Percentiles rank a stretch among this genome's conserved stretches.
Conservation (phyloP, 805 yeast genomes). For the Suhomyces kilbournensis region DNA sequence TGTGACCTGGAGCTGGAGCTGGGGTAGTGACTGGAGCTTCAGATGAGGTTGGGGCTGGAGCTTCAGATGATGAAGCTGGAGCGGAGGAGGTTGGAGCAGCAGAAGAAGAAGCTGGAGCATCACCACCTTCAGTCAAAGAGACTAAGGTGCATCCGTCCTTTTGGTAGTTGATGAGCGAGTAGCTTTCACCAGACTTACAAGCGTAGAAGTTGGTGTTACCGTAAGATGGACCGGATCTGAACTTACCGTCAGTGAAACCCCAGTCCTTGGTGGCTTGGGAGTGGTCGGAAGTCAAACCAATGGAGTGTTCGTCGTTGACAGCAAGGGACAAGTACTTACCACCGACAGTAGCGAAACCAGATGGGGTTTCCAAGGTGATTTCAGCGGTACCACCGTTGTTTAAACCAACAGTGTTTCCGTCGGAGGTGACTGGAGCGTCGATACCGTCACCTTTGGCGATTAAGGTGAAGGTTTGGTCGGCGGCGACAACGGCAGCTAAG, state of each 20-base stretch:
- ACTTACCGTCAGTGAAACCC: constrained; percentile 24
- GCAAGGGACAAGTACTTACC: constrained; percentile 17
- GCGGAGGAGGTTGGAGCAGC: constrained; percentile 7
- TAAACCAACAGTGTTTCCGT: constrained; percentile 4
- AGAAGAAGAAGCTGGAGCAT: constrained; percentile 23
- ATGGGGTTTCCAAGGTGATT: constrained; percentile 27
- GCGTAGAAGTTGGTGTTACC: constrained; percentile 22
- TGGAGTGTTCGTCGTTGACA: constrained; percentile 13
- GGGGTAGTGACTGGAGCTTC: constrained; percentile 16
- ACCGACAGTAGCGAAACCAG: constrained; percentile 24
- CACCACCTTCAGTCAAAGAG: constrained; percentile 17
- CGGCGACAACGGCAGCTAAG: constrained; percentile 24
- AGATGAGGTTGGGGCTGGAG: constrained; percentile 3
- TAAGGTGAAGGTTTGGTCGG: constrained; percentile 30
- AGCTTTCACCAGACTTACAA: constrained; percentile 19
- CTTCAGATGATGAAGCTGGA: constrained; percentile 16
- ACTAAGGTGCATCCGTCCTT: constrained; percentile 18
- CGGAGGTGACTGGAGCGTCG: constrained; percentile 17
- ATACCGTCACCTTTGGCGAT: constrained; percentile 25
- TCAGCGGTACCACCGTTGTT: constrained; percentile 15
- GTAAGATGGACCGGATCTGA: constrained; percentile 20
- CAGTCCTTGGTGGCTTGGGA: constrained; percentile 22
- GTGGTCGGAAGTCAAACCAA: constrained; percentile 10
- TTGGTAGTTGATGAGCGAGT: constrained; percentile 10
- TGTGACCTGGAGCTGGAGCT: constrained; percentile 18